Percentiles rank a stretch among this genome's conserved stretches.
Conservation (phyloP, 2,329 filamentous ascomycete species). For the Hypoxylon sp. region DNA sequence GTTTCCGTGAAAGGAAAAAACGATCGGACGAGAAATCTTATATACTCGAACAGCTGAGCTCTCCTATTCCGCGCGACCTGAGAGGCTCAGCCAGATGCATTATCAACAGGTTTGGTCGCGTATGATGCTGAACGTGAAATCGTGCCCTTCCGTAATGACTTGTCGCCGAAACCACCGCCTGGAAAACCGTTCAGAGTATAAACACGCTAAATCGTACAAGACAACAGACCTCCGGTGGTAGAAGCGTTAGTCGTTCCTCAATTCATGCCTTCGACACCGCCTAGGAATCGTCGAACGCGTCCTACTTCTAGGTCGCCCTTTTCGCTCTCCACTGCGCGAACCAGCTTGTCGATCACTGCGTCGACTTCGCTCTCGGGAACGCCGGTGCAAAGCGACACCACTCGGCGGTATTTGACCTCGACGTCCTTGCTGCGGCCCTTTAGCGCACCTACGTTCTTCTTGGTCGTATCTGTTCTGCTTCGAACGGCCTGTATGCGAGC, state of each 20-base stretch:
- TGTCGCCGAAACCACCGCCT: constrained; percentile 3
- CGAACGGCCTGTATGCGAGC: constrained; percentile 75
- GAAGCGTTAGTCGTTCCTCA: constrained; percentile 33
- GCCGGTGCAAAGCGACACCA: constrained; percentile 86
- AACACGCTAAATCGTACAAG: constrained; percentile 10
- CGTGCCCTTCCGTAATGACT: constrained; percentile 5
- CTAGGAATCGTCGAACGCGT: constrained; percentile 79
- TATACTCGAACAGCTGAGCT: constrained; percentile 7
- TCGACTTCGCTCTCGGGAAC: constrained; percentile 83
- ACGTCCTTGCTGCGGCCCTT: constrained; percentile 83
- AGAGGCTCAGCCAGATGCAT: neutral
- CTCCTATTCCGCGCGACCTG: constrained; percentile 7
- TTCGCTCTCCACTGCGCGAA: constrained; percentile 91
- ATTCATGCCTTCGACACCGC: constrained; percentile 73
- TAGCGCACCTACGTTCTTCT: constrained; percentile 72
- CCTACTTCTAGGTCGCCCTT: constrained; percentile 77
- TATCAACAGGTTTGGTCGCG: constrained; percentile 20
- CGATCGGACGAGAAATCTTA: neutral
- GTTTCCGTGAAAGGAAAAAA: neutral
- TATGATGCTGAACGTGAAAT: constrained; percentile 22
- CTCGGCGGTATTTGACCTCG: constrained; percentile 85
- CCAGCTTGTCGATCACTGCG: constrained; percentile 76
- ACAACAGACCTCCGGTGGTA: constrained; percentile 6
- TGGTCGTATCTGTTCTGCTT: constrained; percentile 71
- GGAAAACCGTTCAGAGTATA: constrained; percentile 5